Evolutionary conservation across 345 rosid genomes (phyloP), one percentile per base, ranked within the genome.

Genomic region (Rhodamnia argentea): DNA sequence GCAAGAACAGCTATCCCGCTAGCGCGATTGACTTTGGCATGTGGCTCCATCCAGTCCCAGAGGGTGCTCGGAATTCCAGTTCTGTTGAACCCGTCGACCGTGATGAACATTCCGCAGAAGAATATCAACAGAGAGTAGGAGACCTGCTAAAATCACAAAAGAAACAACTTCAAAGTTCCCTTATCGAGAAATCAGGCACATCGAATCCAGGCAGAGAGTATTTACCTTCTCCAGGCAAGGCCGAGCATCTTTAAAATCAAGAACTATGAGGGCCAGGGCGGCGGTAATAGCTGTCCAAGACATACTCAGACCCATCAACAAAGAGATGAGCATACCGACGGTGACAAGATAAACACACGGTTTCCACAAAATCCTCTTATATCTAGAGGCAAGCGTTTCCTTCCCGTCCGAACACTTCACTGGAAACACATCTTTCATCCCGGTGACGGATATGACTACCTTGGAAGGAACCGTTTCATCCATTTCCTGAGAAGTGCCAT

Each of bases 101-200:
- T 93, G 89, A 97, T 94, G 83, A 96, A 96, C 98, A 95, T 96
- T 27, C 99, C 98, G 26, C 99, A 95, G 52, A 97, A 94, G 96
- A 97, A 96, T 14, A 97, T 84, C 88, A 96, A 56, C 58, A 97
- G 96, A 11, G 96, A 94, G 86, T 93, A 96, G 13, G 99, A 97
- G 20, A 95, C 98, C 98, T 96, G 93, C 22, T 16, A 52, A 62
- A 47, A 51, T 22, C 52, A 84, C 14, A 20, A 15, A 13, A 14
- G 81, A 84, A 60, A 9, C 9, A 24, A 70, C 78, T 70, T 20
- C 13, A 3, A 18, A 37, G 47, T 16, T 70, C 78, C 78, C 23
- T 32, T 70, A 70, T 70, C 47, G 26, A 40, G 14, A 70, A 40
- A 18, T 70, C 78, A 20, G 78, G 47, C 78, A 37, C 7, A 70